phyloP scores from a whole-genome alignment of 2,329 filamentous ascomycete genomes.

The Neoascochyta sp. region DNA sequence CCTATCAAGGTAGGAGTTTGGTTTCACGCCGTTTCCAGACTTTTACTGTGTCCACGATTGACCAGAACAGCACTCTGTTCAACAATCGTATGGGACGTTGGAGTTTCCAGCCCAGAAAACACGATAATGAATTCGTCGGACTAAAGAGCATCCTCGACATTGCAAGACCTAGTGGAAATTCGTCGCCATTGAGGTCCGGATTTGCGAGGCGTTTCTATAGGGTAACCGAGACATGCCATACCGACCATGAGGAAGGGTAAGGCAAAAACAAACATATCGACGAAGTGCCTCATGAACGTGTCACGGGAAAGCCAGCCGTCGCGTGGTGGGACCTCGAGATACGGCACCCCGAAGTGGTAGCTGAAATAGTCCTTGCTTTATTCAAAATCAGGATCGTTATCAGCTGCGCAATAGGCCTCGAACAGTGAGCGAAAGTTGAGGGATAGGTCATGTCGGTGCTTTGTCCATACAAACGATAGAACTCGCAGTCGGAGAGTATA shows the following conservation, averaged over 20 bases:
- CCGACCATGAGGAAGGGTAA: not conserved
- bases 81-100: conserved; percentile 1
- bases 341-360: not conserved
- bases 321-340: not conserved
- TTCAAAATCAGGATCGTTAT: not conserved
- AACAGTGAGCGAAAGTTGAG: not conserved
- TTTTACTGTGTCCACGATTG: conserved; percentile 1
- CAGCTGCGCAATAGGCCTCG: not conserved
- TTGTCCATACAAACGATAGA: not conserved
- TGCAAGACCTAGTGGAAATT: not conserved
- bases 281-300: not conserved
- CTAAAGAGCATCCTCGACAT: not conserved
- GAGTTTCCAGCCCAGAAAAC: not conserved
- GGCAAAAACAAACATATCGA: not conserved
- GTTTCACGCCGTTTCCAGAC: conserved; percentile 1
- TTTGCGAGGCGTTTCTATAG: conserved; percentile 1
- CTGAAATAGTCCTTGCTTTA: not conserved
- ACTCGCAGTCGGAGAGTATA: conserved; percentile 1
- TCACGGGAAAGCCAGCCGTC: not conserved
- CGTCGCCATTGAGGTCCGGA: conserved; percentile 1
- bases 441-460: conserved; percentile 1
- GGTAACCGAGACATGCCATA: conserved; percentile 1
- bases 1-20: not conserved
- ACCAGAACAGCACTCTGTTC: conserved; percentile 1
- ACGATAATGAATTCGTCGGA: not conserved